Conservation (phyloP, 768 basidiomycete species). For the Macrolepiota dolichaula region DNA sequence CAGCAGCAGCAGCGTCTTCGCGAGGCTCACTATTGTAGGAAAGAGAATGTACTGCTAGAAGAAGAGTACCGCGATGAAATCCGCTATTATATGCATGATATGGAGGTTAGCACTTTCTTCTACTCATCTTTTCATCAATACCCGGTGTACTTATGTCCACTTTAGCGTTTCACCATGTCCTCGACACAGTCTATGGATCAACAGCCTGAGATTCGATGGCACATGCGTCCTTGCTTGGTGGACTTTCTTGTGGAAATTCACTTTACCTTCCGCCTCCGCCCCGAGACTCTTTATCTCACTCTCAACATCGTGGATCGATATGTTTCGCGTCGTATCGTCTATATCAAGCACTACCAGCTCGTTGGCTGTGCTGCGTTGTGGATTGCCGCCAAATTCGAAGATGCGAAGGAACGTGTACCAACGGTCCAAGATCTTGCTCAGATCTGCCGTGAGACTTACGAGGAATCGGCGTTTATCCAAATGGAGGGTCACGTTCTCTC, state of each 20-base stretch:
- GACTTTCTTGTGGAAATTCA: constrained; percentile 99
- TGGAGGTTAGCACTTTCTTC: constrained; percentile 76
- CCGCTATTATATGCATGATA: constrained; percentile 90
- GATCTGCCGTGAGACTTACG: constrained; percentile 95
- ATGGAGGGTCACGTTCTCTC: constrained; percentile 98
- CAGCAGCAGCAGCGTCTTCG: constrained; percentile 64
- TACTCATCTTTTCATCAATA: constrained; percentile 7
- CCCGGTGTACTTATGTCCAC: constrained; percentile 10
- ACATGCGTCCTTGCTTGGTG: constrained; percentile 98
- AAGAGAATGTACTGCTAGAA: constrained; percentile 79
- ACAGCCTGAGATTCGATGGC: constrained; percentile 98
- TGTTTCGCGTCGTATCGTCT: constrained; percentile 96
- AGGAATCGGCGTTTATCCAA: constrained; percentile 96
- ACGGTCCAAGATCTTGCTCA: constrained; percentile 91
- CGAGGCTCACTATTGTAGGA: constrained; percentile 63
- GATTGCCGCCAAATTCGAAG: constrained; percentile 99
- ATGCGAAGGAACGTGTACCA: constrained; percentile 97
- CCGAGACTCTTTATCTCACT: constrained; percentile 97
- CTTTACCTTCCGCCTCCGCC: constrained; percentile 94
- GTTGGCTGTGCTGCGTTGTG: constrained; percentile 98
- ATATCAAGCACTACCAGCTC: constrained; percentile 98
- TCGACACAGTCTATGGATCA: constrained; percentile 97
- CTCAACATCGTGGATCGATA: constrained; percentile 99
- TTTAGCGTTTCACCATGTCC: constrained; percentile 79
- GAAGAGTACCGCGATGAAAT: constrained; percentile 97